Conservation (phyloP, 1,139 yeast genomes). For the Kodamaea ohmeri region DNA sequence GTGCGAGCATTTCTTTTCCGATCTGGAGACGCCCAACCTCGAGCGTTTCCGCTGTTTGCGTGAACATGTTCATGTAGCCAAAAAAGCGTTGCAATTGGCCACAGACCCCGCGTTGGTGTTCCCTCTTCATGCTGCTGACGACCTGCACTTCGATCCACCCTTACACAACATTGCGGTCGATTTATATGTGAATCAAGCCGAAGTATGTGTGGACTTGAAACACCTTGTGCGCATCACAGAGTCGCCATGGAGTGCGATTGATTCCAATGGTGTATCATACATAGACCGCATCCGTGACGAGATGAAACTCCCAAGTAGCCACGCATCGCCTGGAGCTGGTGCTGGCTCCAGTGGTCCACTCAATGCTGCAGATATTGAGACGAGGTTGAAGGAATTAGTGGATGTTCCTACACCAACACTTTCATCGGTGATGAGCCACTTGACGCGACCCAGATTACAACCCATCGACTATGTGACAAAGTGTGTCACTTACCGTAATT, state of each 20-base stretch:
- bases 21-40: not conserved
- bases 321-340: constrained; percentile 10
- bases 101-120: constrained; percentile 43
- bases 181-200: constrained; percentile 44
- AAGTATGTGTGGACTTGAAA: constrained; percentile 44
- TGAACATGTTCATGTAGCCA: constrained; percentile 32
- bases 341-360: constrained; percentile 14
- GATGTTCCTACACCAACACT: constrained; percentile 9
- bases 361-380: constrained; percentile 21
- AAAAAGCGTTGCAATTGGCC: constrained; percentile 40
- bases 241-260: constrained; percentile 44
- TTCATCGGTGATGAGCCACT: constrained; percentile 27
- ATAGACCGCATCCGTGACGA: constrained; percentile 44
- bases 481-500: constrained; percentile 39
- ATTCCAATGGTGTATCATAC: constrained; percentile 34
- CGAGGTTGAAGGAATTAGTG: constrained; percentile 16
- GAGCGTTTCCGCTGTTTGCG: constrained; percentile 23
- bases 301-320: constrained; percentile 30
- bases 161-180: constrained; percentile 36
- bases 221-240: constrained; percentile 37
- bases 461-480: constrained; percentile 45
- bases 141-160: constrained; percentile 32
- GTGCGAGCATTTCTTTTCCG: not conserved
- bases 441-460: constrained; percentile 33
- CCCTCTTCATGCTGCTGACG: constrained; percentile 33